Evolutionary conservation across 2,329 filamentous ascomycete species (phyloP), one percentile per base, ranked within the genome.

Genomic region (Diaporthe ilicicola): DNA sequence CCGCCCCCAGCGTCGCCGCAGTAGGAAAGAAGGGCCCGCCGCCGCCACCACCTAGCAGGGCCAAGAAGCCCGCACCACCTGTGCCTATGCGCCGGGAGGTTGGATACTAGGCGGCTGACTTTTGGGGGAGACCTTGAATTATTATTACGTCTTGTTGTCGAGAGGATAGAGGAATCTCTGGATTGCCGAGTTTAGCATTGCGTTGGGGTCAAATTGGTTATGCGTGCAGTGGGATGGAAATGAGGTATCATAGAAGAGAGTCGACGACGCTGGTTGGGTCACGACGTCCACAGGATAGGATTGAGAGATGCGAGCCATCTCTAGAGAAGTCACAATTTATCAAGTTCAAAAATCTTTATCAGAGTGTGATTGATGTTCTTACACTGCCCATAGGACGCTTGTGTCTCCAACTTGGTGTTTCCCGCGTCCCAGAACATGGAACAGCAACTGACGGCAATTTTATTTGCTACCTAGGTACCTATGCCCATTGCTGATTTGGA

Each of bases 61-160:
- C 82, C 69, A 89, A 88, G 83, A 89, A 89, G 81, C 85, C 87
- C 2, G 81, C 87, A 10, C 87, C 87, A 42, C 87, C 86, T 2
- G 84, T 88, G 73, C 85, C 86, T 15, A 82, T 80, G 19, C 79
- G 78, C 70, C 73, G 80, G 53, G 78, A 80, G 72, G 74, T 77
- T 61, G 73, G 76, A 34, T 79, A 79, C 64, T 77, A 76, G 72
- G 66, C n/a, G 48, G 29, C 7, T 44, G 55, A 24, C 29, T 39
- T 12, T 4, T 12, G 22, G 22, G 17, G 2, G 10, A 37, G 5
- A 32, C 6, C 19, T 8, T 27, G 6, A 22, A 34, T 19, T 22
- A 19, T 62, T 13, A 12, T 29, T 34, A 19, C n/a, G n/a, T n/a
- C n/a, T n/a, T n/a, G n/a, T n/a, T 6, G 13, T 15, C 3, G 6